These are phyloP conservation scores for Talaromyces sp. DNA, from an alignment of 2,329 filamentous ascomycete species.

Conservation along the genomic window DNA sequence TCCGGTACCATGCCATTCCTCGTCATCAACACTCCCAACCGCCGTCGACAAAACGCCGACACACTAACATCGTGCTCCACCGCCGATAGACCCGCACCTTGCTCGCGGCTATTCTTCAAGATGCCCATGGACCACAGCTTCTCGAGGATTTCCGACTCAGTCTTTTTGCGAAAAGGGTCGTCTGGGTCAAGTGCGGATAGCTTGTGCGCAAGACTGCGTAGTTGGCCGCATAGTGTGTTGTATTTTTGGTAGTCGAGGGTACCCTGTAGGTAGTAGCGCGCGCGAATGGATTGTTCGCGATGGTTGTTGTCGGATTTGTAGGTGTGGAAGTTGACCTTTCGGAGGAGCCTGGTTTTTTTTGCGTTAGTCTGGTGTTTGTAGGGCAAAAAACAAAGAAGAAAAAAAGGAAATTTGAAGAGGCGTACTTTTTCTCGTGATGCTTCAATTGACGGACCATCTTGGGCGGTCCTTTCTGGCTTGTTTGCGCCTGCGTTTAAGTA, in stretches of 20 bases:
- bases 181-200: conserved; percentile 76
- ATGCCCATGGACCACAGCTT: conserved; percentile 94
- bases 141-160: conserved; percentile 81
- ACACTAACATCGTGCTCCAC: conserved; percentile 89
- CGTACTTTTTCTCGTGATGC: conserved; percentile 83
- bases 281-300: conserved; percentile 72
- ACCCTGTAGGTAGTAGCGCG: conserved; percentile 88
- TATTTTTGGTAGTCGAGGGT: conserved; percentile 75
- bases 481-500: background rate
- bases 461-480: background rate
- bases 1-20: conserved; percentile 87
- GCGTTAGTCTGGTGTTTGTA: conserved; percentile 5
- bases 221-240: conserved; percentile 66
- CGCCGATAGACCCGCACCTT: conserved; percentile 62
- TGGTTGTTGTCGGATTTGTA: conserved; percentile 87
- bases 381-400: background rate
- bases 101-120: conserved; percentile 67
- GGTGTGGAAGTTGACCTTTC: conserved; percentile 89
- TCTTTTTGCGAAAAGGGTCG: conserved; percentile 72
- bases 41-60: conserved; percentile 75
- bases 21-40: conserved; percentile 88
- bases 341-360: conserved; percentile 56
- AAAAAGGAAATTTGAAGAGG: conserved; percentile 1
- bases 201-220: conserved; percentile 84
- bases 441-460: conserved; percentile 92